Conservation (phyloP, 805 yeast genomes). For the Starmerella potacharoeniae region DNA sequence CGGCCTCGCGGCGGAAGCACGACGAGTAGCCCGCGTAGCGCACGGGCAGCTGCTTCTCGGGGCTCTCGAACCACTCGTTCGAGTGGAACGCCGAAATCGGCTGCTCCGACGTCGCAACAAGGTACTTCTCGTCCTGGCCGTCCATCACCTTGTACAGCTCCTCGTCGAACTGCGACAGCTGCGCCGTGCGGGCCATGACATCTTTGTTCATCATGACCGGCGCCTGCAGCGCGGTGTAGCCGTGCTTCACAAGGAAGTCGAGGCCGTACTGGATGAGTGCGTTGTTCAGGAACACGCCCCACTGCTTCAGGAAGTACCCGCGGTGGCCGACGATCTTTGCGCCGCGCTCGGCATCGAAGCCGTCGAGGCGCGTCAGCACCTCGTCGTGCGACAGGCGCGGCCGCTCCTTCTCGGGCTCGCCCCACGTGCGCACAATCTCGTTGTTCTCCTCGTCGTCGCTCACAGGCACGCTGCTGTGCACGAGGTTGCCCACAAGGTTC, state of each 20-base stretch:
- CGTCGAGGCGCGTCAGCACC: slow-evolving; percentile 84
- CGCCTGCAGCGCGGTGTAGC: slow-evolving; percentile 86
- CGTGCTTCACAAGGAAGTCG: slow-evolving; percentile 63
- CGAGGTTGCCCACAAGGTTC: slow-evolving; percentile 83
- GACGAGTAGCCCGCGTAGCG: slow-evolving; percentile 97
- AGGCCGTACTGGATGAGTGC: slow-evolving; percentile 96
- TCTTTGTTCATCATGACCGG: slow-evolving; percentile 99
- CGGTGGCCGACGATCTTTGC: slow-evolving; percentile 96
- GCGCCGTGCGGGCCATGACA: slow-evolving; percentile 98
- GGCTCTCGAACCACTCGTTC: slow-evolving; percentile 96
- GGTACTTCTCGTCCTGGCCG: slow-evolving; percentile 94
- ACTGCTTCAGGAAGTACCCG: slow-evolving; percentile 89
- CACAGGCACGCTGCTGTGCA: slow-evolving; percentile 81
- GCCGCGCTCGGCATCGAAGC: slow-evolving; percentile 98
- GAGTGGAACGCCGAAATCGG: slow-evolving; percentile 97
- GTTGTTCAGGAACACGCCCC: slow-evolving; percentile 95
- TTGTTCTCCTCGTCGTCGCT: slow-evolving; percentile 86
- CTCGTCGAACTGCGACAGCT: slow-evolving; percentile 94
- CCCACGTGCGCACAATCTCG: slow-evolving; percentile 78
- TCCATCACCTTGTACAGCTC: slow-evolving; percentile 94
- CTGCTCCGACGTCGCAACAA: slow-evolving; percentile 98
- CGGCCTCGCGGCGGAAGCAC: slow-evolving; percentile 99
- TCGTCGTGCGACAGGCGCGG: slow-evolving; percentile 93
- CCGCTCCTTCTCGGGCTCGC: slow-evolving; percentile 46
- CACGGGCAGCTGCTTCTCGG: slow-evolving; percentile 89